A percentile compares a stretch with the other conserved stretches of the same genome.
Evolutionary conservation across 371 early-diverging fungal genomes (phyloP).

Genomic region (Umbelopsis sp.): DNA sequence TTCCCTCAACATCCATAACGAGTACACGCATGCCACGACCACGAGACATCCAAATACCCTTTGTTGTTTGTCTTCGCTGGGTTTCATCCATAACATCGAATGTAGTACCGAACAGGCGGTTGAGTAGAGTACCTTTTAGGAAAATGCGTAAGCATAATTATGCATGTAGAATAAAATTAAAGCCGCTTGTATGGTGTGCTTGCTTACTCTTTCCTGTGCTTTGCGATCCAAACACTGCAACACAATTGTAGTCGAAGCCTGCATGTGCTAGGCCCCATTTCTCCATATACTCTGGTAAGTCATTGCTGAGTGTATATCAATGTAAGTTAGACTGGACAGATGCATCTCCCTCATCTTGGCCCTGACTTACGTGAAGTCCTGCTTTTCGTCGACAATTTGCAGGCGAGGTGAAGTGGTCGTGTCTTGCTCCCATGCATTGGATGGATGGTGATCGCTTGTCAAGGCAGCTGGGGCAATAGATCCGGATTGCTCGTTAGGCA

Average conservation of each 20-base stretch:
- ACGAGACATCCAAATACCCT: slow-evolving; percentile 95
- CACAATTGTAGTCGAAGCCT: slow-evolving; percentile 95
- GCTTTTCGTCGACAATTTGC: slow-evolving; percentile 83
- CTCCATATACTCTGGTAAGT: slow-evolving; percentile 74
- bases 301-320: slow-evolving; percentile 48
- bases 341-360: neutral
- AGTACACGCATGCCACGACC: slow-evolving; percentile 83
- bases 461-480: neutral
- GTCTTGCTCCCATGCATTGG: slow-evolving; percentile 34
- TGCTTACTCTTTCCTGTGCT: slow-evolving; percentile 95
- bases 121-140: slow-evolving; percentile 87
- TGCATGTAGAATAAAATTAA: neutral
- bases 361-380: slow-evolving; percentile 81
- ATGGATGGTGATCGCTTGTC: slow-evolving; percentile 3
- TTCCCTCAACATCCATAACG: slow-evolving; percentile 98
- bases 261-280: slow-evolving; percentile 83
- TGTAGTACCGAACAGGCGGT: slow-evolving; percentile 89
- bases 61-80: slow-evolving; percentile 91
- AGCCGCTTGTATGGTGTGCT: neutral
- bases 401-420: slow-evolving; percentile 58
- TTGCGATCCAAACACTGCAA: slow-evolving; percentile 98
- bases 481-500: neutral
- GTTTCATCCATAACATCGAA: slow-evolving; percentile 95
- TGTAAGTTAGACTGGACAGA: neutral
- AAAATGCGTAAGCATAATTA: neutral